These are phyloP conservation scores for Gillenia trifoliata DNA, from an alignment of 306 rosid genomes.

Conservation along the genomic window DNA sequence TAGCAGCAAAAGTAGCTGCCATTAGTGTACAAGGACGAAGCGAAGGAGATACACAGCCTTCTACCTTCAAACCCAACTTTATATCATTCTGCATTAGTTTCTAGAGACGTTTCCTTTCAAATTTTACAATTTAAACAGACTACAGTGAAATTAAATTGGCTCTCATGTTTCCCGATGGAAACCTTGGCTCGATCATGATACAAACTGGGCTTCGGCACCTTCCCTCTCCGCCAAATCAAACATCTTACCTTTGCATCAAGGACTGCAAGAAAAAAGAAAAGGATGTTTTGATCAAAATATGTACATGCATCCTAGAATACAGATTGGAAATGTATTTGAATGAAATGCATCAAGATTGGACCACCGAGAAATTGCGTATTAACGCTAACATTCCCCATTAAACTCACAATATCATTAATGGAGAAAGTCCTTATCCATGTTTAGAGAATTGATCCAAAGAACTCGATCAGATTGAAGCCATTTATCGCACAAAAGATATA, in stretches of 20 bases:
- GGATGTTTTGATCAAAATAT: neutral
- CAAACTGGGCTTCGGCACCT: constrained; percentile 29
- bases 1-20: constrained; percentile 26
- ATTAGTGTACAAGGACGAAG: constrained; percentile 43
- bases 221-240: constrained; percentile 22
- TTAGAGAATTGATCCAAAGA: neutral
- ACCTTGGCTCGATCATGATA: constrained; percentile 27
- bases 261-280: constrained; percentile 47
- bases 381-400: no score
- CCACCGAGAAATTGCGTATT: neutral
- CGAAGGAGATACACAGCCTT: constrained; percentile 22
- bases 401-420: neutral
- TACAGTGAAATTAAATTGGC: constrained; percentile 33
- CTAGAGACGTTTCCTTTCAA: constrained; percentile 21
- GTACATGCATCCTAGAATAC: neutral
- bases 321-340: neutral
- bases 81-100: constrained; percentile 29
- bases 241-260: constrained; percentile 49
- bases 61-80: constrained; percentile 37
- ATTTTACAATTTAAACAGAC: constrained; percentile 43
- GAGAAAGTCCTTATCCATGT: neutral
- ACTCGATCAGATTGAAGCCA: neutral
- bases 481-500: neutral
- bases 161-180: constrained; percentile 28
- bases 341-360: neutral